Evolutionary conservation across 78 protist genomes (phyloP).

Genomic region (Dictyostelium capitatum): DNA sequence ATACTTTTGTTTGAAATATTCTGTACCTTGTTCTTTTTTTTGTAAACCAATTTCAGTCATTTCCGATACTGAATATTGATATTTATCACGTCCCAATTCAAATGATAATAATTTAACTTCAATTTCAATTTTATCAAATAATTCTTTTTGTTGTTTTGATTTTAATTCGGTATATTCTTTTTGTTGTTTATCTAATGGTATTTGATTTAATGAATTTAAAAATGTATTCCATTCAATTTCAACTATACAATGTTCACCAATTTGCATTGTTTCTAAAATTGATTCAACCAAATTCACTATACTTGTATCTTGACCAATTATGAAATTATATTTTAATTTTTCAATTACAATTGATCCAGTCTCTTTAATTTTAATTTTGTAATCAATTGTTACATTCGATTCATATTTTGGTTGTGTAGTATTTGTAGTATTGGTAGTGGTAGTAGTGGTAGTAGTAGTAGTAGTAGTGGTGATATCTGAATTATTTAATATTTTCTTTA

Average conservation of each 20-base stretch:
- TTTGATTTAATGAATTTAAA: neutral
- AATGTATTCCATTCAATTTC: neutral
- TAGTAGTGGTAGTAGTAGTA: neutral
- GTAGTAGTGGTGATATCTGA: neutral
- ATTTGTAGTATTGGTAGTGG: too few relatives aligned
- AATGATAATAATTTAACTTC: neutral
- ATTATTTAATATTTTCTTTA: neutral
- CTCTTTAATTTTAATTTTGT: neutral
- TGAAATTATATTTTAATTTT: neutral
- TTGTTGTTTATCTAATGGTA: neutral
- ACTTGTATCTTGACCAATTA: neutral
- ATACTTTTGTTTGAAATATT: conserved; percentile 1
- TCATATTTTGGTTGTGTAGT: conserved; percentile 18
- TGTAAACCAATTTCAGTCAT: neutral
- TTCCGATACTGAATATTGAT: neutral
- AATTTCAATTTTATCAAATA: neutral
- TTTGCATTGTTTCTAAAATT: neutral
- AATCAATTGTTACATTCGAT: neutral
- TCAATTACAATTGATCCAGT: neutral
- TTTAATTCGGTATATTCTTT: neutral
- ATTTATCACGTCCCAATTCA: neutral
- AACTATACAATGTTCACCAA: neutral
- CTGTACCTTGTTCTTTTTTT: conserved; percentile 14
- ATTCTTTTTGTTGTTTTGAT: neutral
- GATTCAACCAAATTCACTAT: neutral